Evolutionary conservation across 2,329 filamentous ascomycete genomes (phyloP).

Genomic region (Pseudogymnoascus sp.): DNA sequence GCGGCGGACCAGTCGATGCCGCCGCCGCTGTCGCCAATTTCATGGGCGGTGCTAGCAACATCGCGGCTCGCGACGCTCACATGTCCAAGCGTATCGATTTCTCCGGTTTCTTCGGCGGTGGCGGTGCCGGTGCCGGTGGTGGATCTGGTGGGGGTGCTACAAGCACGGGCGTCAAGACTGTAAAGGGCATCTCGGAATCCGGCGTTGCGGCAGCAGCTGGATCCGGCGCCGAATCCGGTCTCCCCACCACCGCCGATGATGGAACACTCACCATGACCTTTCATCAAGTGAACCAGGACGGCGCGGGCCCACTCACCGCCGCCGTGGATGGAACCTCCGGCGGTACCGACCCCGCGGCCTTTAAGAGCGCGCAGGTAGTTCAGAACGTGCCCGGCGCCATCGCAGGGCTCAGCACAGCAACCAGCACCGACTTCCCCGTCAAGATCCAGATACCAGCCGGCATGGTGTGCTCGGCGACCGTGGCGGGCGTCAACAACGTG

Average conservation of each 20-base stretch:
- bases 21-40: conserved; percentile 49
- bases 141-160: conserved; percentile 35
- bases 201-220: conserved; percentile 46
- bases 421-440: conserved; percentile 56
- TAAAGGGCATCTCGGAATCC: conserved; percentile 37
- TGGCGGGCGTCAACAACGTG: conserved; percentile 51
- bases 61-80: conserved; percentile 65
- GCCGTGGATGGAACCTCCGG: conserved; percentile 54
- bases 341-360: conserved; percentile 51
- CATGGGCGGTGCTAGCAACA: conserved; percentile 43
- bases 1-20: conserved; percentile 50
- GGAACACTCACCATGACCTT: conserved; percentile 56
- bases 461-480: conserved; percentile 55
- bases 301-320: conserved; percentile 54
- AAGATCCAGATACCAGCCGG: conserved; percentile 57
- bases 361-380: conserved; percentile 49
- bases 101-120: conserved; percentile 17
- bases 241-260: conserved; percentile 53
- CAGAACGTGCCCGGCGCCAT: conserved; percentile 54
- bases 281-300: conserved; percentile 65
- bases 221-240: conserved; percentile 41
- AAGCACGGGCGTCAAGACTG: conserved; percentile 45
- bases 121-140: conserved; percentile 24
- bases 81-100: conserved; percentile 45
- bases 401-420: conserved; percentile 48